phyloP scores from a whole-genome alignment of 805 yeast species.

The Zygotorulaspora danielsina region DNA sequence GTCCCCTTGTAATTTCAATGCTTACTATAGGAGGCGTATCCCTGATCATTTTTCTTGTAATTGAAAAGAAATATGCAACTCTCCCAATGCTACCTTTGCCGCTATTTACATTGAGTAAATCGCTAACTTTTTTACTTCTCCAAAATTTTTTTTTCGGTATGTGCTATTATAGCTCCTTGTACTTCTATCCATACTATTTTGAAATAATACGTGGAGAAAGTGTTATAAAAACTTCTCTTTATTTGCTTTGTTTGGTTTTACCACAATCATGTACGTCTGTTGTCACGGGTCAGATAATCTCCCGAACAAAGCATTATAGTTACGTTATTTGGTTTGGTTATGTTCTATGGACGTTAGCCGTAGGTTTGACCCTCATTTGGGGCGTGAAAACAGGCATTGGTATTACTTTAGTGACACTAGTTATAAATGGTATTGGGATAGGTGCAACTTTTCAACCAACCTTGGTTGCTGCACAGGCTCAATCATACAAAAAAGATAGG shows the following conservation, averaged over 20 bases:
- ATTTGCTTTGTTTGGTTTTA: neutral
- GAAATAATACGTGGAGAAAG: neutral
- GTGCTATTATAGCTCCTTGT: neutral
- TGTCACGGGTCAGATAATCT: neutral
- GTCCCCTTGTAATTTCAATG: neutral
- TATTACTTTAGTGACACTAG: neutral
- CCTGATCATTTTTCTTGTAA: neutral
- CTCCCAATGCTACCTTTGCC: neutral
- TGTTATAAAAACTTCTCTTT: neutral
- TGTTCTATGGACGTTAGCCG: neutral
- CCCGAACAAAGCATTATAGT: neutral
- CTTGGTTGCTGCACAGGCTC: neutral
- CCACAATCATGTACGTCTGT: neutral
- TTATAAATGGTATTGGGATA: neutral
- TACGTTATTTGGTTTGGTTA: neutral
- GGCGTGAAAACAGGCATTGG: neutral
- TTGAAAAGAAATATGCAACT: neutral
- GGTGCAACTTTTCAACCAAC: conserved; percentile 1
- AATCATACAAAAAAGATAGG: neutral
- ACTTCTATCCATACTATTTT: neutral
- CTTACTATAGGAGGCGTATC: neutral
- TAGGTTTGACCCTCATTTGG: neutral
- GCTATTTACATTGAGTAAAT: neutral
- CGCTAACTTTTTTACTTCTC: neutral
- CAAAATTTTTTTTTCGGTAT: neutral